phyloP scores from a whole-genome alignment of 768 basidiomycete genomes.

The Daedaleopsis sinensis region DNA sequence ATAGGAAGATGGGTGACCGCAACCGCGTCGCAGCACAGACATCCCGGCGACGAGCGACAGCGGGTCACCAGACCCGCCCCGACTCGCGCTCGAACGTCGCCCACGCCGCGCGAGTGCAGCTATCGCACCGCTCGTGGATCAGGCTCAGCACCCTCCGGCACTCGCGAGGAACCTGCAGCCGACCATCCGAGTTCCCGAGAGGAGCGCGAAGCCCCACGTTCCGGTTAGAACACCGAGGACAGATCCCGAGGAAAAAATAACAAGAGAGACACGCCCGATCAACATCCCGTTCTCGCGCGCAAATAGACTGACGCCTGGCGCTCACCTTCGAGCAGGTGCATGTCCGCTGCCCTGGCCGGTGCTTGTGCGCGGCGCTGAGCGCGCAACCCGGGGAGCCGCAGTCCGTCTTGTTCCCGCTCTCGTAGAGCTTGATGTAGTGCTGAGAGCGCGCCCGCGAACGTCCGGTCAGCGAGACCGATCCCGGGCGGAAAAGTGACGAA shows the following conservation, averaged over 20 bases:
- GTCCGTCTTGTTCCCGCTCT: slow-evolving; percentile 32
- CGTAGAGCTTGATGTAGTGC: slow-evolving; percentile 35
- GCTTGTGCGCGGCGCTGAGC: slow-evolving; percentile 30
- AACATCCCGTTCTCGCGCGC: background rate
- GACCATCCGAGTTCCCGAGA: background rate
- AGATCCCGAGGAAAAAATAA: too few relatives aligned
- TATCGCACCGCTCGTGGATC: slow-evolving; percentile 30
- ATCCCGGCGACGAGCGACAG: background rate
- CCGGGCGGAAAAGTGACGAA: background rate
- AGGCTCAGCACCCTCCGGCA: slow-evolving; percentile 30
- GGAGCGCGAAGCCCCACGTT: background rate
- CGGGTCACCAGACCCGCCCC: slow-evolving; percentile 22
- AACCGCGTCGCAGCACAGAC: background rate
- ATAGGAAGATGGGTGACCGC: background rate
- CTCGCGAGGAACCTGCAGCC: slow-evolving; percentile 25
- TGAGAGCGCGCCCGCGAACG: slow-evolving; percentile 3
- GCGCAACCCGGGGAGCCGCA: slow-evolving; percentile 30
- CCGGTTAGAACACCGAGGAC: background rate
- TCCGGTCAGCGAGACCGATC: background rate
- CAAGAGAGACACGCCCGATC: background rate
- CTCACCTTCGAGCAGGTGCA: slow-evolving; percentile 29
- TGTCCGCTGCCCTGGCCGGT: slow-evolving; percentile 23
- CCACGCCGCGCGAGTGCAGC: slow-evolving; percentile 30
- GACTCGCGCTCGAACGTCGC: slow-evolving; percentile 28
- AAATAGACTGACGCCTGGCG: background rate